Evolutionary conservation across 768 basidiomycete species (phyloP), one percentile per base, ranked within the genome.

Genomic region (Neoboletus subvelutipes): DNA sequence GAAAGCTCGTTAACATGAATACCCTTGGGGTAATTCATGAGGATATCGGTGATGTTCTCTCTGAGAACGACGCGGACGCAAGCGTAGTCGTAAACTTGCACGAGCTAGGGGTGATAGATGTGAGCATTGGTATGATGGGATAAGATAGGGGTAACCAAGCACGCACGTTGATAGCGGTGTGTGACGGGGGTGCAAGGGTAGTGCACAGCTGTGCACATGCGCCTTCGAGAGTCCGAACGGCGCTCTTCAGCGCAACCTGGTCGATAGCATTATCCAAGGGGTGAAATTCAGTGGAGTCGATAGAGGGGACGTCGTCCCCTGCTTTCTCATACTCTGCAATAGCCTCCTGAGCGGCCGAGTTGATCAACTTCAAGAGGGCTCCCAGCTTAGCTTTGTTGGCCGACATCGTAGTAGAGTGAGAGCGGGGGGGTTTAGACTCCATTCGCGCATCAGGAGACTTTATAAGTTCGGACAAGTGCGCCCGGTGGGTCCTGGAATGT

Each of bases 151-250:
- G 5, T 5, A 31, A 12, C 7, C 1, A 28, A 11, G 47, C 34
- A n/a, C 70, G 40, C 50, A 77, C 75, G 33, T 74, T 75, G 41
- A 67, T 55, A 2, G 67, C 65, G 4, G 64, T 68, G 48, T 75
- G 74, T 7, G 61, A 51, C n/a, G 75, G 76, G 0, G 65, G 73
- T 13, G 73, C 72, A 13, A 76, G 64, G 20, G 72, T 71, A 10
- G 68, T 48, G 55, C 73, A 73, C 34, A 76, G 41, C 55, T 73
- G 76, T 17, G 64, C 64, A 57, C 73, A 74, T 45, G 74, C 74
- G 40, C 74, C 75, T 55, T 75, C 73, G 20, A 75, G 60, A 2
- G 57, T 67, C 22, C 67, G 63, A 37, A 75, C 37, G 1, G 69
- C 58, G 18, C 50, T 52, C 60, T 64, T 70, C 41, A 73, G 53